Percentiles rank a stretch among this genome's conserved stretches.
phyloP scores from a whole-genome alignment of 331 rosid genomes.

The Arachis monticola region DNA sequence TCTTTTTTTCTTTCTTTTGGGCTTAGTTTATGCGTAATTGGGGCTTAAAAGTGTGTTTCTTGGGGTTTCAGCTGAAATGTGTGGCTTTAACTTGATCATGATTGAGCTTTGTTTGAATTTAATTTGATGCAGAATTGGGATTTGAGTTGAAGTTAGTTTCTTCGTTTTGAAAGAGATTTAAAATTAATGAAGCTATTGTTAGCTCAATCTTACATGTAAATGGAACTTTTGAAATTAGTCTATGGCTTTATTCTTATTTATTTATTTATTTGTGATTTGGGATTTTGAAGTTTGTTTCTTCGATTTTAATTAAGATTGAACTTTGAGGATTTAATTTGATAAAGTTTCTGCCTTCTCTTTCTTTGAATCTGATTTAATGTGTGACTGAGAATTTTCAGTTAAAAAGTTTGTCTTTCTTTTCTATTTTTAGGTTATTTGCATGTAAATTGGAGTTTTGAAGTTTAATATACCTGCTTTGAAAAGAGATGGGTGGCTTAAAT shows the following conservation, averaged over 20 bases:
- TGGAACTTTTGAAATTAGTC: background rate
- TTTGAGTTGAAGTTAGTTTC: background rate
- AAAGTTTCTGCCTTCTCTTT: background rate
- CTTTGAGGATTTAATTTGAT: background rate
- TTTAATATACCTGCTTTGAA: too few relatives aligned
- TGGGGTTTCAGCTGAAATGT: constrained; percentile 48
- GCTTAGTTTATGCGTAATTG: background rate
- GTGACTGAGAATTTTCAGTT: too few relatives aligned
- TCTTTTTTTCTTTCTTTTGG: background rate
- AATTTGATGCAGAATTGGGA: constrained; percentile 10
- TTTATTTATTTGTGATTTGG: constrained; percentile 7
- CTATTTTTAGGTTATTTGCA: too few relatives aligned
- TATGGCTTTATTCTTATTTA: background rate
- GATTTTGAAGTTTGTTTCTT: constrained; percentile 1
- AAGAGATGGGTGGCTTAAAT: too few relatives aligned
- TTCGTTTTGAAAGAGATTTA: background rate
- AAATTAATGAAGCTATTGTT: constrained; percentile 39
- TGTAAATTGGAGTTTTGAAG: too few relatives aligned
- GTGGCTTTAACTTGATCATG: constrained; percentile 48
- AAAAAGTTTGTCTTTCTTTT: too few relatives aligned
- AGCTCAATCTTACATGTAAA: background rate
- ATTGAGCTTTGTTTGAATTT: constrained; percentile 1
- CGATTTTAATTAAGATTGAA: background rate
- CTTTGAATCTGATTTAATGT: background rate
- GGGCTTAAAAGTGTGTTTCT: background rate